Evolutionary conservation across 495 filamentous ascomycete species (phyloP).

Genomic region (Penicillium bovifimosum): DNA sequence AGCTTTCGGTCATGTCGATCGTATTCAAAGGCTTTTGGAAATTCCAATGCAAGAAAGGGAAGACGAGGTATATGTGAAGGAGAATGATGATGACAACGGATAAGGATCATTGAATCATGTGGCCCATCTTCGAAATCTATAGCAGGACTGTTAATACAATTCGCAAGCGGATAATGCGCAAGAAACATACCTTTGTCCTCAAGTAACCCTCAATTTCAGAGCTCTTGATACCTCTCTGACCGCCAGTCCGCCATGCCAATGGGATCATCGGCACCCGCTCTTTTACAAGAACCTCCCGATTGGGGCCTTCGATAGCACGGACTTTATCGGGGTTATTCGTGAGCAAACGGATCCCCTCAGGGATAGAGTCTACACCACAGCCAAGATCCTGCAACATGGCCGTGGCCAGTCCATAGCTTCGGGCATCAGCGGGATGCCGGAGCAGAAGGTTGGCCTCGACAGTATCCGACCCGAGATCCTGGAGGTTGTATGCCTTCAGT

Average conservation of each 20-base stretch:
- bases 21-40: conserved; percentile 16
- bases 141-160: conserved; percentile 3
- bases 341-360: conserved; percentile 70
- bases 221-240: conserved; percentile 74
- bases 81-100: conserved; percentile 5
- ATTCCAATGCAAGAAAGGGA: conserved; percentile 11
- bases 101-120: conserved; percentile 50
- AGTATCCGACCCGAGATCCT: conserved; percentile 91
- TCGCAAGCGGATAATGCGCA: not conserved
- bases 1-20: conserved; percentile 20
- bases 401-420: conserved; percentile 90
- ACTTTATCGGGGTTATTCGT: conserved; percentile 99
- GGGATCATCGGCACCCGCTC: conserved; percentile 94
- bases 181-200: conserved; percentile 68
- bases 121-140: conserved; percentile 67
- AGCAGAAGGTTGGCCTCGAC: conserved; percentile 92
- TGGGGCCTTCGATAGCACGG: conserved; percentile 85
- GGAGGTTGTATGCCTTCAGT: conserved; percentile 95
- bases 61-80: not conserved
- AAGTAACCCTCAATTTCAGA: conserved; percentile 90
- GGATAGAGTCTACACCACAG: conserved; percentile 49
- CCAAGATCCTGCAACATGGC: conserved; percentile 88
- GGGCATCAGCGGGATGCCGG: conserved; percentile 87
- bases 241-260: conserved; percentile 81
- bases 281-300: conserved; percentile 78